Base-by-base conservation (phyloP, 441 rosid genomes). In the Euphorbia celastroides region DNA sequence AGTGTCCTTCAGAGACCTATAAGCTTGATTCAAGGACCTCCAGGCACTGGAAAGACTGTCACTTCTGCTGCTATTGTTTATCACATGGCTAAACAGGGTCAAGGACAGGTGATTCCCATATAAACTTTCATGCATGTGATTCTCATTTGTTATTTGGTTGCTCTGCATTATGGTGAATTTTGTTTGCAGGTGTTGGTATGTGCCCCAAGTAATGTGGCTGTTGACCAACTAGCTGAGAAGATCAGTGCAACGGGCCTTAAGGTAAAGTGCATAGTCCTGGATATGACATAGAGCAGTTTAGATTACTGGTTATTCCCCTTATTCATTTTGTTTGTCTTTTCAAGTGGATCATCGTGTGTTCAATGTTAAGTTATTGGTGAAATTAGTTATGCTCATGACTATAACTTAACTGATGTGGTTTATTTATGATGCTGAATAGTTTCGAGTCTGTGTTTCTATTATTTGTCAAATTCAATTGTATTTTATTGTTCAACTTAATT, bases 41-140 rank as follows among this genome's bases (percentile, higher is more conserved):
- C 98, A 76, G 99, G 99, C 57, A 92, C 99, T 7, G 98, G 99
- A 55, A 95, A 95, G 86, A 95, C 99, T 65, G 99, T 95, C 72
- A 95, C 98, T 60, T 95, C 99, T 64, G 98, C 99, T 7, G 98
- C 98, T 71, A 92, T 95, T 79, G 99, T 95, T 51, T 95, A 85
- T 83, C 97, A 95, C 82, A 95, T 95, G 99, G 93, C 97, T 70
- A 95, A 92, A 75, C 99, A 95, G 80, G 98, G 98, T 20, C 98
- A 95, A 74, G 99, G 99, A 22, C 99, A 92, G 86, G 99, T 85
- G 78, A 70, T 77, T 44, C 44, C 31, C 60, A 17, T 26, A 34
- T 55, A 26, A 32, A 51, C 19, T 5, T 19, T 1, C 10, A 5
- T 51, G 10, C 11, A 20, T 51, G 19, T 62, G 16, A 57, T 67